phyloP scores from a whole-genome alignment of 495 filamentous ascomycete genomes.

The Penicillium odoratum region DNA sequence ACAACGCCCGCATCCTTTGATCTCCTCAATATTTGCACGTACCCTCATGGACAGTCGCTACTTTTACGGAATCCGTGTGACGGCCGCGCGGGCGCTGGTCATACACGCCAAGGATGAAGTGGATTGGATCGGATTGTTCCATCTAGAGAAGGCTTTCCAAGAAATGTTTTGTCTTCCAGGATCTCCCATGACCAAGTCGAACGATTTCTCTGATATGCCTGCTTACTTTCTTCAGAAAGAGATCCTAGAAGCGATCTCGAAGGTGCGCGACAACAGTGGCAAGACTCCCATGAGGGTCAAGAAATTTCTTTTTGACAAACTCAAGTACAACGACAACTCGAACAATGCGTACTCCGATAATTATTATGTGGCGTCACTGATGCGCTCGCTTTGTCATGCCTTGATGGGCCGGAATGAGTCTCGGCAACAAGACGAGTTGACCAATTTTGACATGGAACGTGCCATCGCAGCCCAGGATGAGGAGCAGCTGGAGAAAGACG shows the following conservation, averaged over 20 bases:
- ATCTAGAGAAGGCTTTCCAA: constrained; percentile 81
- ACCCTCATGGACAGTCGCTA: constrained; percentile 91
- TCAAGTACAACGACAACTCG: constrained; percentile 91
- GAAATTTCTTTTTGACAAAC: constrained; percentile 78
- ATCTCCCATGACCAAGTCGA: constrained; percentile 73
- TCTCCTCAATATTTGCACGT: constrained; percentile 80
- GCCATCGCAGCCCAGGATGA: constrained; percentile 57
- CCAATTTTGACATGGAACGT: constrained; percentile 49
- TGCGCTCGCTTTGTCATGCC: constrained; percentile 75
- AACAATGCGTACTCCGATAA: constrained; percentile 85
- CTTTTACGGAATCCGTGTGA: constrained; percentile 85
- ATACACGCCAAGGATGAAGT: constrained; percentile 68
- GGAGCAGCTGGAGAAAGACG: constrained; percentile 64
- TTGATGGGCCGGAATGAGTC: constrained; percentile 57
- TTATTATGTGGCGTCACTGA: constrained; percentile 79
- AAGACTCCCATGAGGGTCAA: constrained; percentile 74
- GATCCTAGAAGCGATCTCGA: constrained; percentile 76
- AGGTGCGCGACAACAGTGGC: constrained; percentile 71
- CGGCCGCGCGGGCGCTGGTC: constrained; percentile 73
- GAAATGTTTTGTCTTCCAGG: constrained; percentile 81
- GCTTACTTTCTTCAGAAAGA: constrained; percentile 79
- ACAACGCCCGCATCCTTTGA: constrained; percentile 66
- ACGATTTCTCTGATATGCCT: constrained; percentile 84
- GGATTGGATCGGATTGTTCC: constrained; percentile 77
- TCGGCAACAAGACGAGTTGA: constrained; percentile 38